Conservation (phyloP, 2,329 filamentous ascomycete genomes). For the Diaporthe ampelina region DNA sequence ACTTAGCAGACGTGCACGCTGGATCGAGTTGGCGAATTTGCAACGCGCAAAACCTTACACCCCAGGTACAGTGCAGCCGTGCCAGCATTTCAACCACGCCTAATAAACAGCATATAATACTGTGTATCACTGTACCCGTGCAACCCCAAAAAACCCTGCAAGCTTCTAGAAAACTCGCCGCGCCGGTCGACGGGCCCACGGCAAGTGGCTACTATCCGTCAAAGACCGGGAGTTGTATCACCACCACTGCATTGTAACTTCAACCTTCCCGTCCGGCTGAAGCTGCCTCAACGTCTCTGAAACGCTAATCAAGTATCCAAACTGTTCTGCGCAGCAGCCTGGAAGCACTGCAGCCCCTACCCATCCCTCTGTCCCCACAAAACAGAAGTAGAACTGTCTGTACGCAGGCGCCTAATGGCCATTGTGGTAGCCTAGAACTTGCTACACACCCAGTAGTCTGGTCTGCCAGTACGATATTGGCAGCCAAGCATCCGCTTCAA, state of each 20-base stretch:
- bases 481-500: neutral
- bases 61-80: neutral
- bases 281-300: conserved; percentile 4
- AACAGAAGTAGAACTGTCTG: neutral
- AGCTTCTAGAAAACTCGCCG: conserved; percentile 9
- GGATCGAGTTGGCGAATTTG: neutral
- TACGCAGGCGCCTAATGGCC: neutral
- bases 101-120: no score
- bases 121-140: neutral
- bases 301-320: neutral
- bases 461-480: neutral
- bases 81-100: neutral
- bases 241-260: neutral
- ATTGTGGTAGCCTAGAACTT: neutral
- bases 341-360: neutral
- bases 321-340: neutral
- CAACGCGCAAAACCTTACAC: neutral
- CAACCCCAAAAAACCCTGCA: neutral
- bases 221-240: conserved; percentile 5
- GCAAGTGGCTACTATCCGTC: conserved; percentile 12
- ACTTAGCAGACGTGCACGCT: neutral
- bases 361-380: neutral
- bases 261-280: neutral
- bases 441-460: neutral
- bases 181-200: conserved; percentile 10